Base-by-base conservation (phyloP, 108 stramenopile species). In the Fistulifera pelliculosa region DNA sequence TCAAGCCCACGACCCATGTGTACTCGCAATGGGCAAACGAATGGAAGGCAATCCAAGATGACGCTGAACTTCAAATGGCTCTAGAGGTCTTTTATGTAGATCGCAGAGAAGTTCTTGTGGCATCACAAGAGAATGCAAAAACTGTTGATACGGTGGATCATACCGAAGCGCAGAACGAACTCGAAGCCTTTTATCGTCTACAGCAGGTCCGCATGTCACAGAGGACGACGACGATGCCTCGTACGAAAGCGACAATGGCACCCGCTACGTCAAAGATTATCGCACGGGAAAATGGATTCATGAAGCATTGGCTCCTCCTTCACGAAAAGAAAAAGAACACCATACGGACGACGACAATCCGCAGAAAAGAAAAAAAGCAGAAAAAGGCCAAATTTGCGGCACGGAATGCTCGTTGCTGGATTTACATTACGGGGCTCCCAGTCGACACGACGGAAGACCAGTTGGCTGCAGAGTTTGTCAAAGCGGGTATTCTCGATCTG, bases 381-480 rank as follows among this genome's bases (percentile, higher is more conserved):
- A 94, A 83, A 50, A 90, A 87, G 66, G 49, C 77, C 18, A 83
- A 87, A 52, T 94, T 91, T 68, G 63, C 82, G 15, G 83, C 88
- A 54, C 77, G 77, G 23, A 85, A 87, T 65, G 85, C 92, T 3
- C 70, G 66, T 23, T 67, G 77, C 60, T 92, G 92, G 90, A 71
- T 96, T 14, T 92, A 93, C 57, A 71, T 88, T 8, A 74, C 78
- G 22, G 94, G 94, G 10, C 69, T 97, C n/a, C 96, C 96, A 19
- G n/a, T 42, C 0, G 89, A 90, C 54, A 71, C 81, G 4, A 83
- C 82, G 5, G 70, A 55, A 40, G 74, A 92, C 18, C 94, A 97
- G 58, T 38, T 97, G 5, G 56, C 56, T 0, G 41, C 57, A 21
- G 81, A 86, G 38, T 95, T 94, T 75, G 64, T 68, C 48, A 94